Evolutionary conservation across 2,329 filamentous ascomycete genomes (phyloP).

Genomic region (Phyllosticta ampelicida): DNA sequence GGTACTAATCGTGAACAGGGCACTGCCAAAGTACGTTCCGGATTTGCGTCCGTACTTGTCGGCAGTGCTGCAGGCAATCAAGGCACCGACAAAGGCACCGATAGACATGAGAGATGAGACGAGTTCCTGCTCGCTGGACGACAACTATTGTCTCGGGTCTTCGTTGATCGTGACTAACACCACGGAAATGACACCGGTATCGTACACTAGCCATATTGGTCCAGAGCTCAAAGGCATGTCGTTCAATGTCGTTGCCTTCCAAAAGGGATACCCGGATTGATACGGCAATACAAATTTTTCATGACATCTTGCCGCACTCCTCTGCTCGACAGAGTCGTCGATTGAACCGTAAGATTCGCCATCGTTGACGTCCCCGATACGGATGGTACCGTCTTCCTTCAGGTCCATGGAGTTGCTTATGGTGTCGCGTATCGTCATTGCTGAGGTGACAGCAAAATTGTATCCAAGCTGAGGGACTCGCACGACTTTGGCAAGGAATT

Average conservation of each 20-base stretch:
- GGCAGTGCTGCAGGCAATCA: conserved; percentile 26
- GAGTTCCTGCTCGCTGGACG: conserved; percentile 24
- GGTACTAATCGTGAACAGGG: conserved; percentile 19
- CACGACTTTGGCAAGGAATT: background rate
- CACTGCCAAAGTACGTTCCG: conserved; percentile 15
- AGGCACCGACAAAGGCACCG: conserved; percentile 27
- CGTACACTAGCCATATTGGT: conserved; percentile 15
- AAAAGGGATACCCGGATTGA: conserved; percentile 15
- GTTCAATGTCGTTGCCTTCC: background rate
- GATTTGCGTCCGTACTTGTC: conserved; percentile 24
- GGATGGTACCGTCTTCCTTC: conserved; percentile 3
- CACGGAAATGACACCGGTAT: conserved; percentile 29
- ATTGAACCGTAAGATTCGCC: background rate
- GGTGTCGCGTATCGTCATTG: background rate
- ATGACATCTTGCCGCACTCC: conserved; percentile 13
- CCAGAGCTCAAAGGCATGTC: background rate
- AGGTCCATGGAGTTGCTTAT: background rate
- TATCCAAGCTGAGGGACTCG: background rate
- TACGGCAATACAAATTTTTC: conserved; percentile 12
- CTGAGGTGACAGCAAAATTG: background rate
- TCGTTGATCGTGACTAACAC: conserved; percentile 27
- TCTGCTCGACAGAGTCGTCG: conserved; percentile 14
- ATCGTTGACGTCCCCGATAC: background rate
- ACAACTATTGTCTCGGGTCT: conserved; percentile 3
- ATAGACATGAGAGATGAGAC: conserved; percentile 30